These are phyloP conservation scores for Saturnispora zaruensis DNA, from an alignment of 805 yeast genomes.

Conservation along the genomic window DNA sequence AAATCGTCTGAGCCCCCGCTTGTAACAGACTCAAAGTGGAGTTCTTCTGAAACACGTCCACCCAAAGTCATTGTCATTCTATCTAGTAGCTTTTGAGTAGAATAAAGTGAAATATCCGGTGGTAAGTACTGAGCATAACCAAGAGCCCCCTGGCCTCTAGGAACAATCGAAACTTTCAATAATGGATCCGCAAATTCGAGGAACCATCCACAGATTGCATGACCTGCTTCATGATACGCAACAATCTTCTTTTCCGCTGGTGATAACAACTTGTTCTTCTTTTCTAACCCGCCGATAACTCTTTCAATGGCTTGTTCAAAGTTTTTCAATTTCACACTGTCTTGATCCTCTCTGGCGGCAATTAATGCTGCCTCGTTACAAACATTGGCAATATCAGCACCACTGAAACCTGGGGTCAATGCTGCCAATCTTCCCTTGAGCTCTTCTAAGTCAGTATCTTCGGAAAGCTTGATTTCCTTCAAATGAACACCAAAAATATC, in stretches of 20 bases:
- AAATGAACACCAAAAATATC: constrained; percentile 79
- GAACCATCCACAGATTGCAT: constrained; percentile 94
- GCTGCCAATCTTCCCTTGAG: constrained; percentile 82
- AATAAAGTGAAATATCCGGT: constrained; percentile 72
- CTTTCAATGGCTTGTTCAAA: constrained; percentile 92
- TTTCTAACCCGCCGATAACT: constrained; percentile 90
- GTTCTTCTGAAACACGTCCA: constrained; percentile 86
- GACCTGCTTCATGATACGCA: constrained; percentile 96
- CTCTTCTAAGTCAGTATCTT: constrained; percentile 40
- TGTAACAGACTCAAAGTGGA: constrained; percentile 80
- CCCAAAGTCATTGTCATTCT: constrained; percentile 93
- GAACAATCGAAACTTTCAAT: constrained; percentile 87
- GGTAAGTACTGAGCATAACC: constrained; percentile 97
- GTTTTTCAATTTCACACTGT: constrained; percentile 54
- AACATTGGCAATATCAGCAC: constrained; percentile 93
- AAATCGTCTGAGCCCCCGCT: constrained; percentile 92
- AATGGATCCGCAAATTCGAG: constrained; percentile 83
- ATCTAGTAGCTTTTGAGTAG: constrained; percentile 68
- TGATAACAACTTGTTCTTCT: constrained; percentile 68
- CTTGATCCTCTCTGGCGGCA: constrained; percentile 74
- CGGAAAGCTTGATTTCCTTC: constrained; percentile 43
- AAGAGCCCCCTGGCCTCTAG: constrained; percentile 88
- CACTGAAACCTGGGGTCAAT: constrained; percentile 90
- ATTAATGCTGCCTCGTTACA: constrained; percentile 92
- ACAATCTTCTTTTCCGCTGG: constrained; percentile 77